Conservation (phyloP, 768 basidiomycete genomes). For the Lactifluus pinguis region DNA sequence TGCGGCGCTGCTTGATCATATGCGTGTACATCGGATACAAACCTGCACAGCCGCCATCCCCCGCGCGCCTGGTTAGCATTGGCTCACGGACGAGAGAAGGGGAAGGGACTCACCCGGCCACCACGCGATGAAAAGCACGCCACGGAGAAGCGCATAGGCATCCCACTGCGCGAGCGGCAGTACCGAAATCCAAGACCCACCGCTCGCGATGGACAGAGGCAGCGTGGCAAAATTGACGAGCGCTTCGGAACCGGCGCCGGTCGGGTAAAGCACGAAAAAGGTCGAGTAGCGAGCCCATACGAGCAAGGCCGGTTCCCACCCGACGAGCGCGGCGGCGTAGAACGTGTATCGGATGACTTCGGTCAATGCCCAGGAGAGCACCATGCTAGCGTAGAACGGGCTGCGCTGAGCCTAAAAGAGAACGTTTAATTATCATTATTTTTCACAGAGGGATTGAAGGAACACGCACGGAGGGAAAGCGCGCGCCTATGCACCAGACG, state of each 20-base stretch:
- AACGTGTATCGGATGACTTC: constrained; percentile 89
- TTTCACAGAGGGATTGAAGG: background rate
- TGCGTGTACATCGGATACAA: constrained; percentile 49
- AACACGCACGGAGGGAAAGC: constrained; percentile 48
- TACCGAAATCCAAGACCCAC: background rate
- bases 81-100: background rate
- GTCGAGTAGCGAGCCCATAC: constrained; percentile 81
- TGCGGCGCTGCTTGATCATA: constrained; percentile 50
- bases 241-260: constrained; percentile 89
- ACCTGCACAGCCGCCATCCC: constrained; percentile 23
- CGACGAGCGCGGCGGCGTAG: constrained; percentile 65
- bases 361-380: constrained; percentile 85
- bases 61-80: background rate
- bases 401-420: constrained; percentile 47
- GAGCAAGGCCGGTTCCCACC: constrained; percentile 39
- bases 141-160: constrained; percentile 30
- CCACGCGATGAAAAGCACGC: constrained; percentile 67
- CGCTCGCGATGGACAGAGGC: constrained; percentile 35
- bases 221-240: constrained; percentile 73
- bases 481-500: constrained; percentile 75
- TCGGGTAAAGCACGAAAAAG: constrained; percentile 89
- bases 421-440: too few relatives aligned
- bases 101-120: constrained; percentile 61
- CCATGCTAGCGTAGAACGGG: constrained; percentile 84
- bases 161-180: constrained; percentile 32